Base-by-base conservation (phyloP, 1,284 basidiomycete species). In the Omphalotus olearius region DNA sequence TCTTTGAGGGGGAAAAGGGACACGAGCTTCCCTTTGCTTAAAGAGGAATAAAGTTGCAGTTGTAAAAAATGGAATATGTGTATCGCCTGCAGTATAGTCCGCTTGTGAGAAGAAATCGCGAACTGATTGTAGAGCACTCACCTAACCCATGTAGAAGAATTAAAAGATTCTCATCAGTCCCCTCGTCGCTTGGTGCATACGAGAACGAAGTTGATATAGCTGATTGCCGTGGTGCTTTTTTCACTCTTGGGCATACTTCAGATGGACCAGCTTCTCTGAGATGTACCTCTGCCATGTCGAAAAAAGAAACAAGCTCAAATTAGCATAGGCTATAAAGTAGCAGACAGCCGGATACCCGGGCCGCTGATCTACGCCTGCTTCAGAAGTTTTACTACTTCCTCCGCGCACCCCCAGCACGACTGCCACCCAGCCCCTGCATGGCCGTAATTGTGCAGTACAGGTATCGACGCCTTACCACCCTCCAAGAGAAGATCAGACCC, bases 91-190 rank as follows among this genome's bases (percentile, higher is more conserved):
- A 49, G 13, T 23, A n/a, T 10, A 26, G 37, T 30, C 35, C 4
- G 41, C 4, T 23, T 9, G 11, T 42, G 40, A 30, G 3, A 4
- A 35, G n/a, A 10, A 13, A 45, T 23, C 17, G 25, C 30, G 18
- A 28, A 18, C 25, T 9, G 23, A 47, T 3, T 14, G n/a, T 41
- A 14, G 16, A 33, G 13, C n/a, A 63, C 80, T 56, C 59, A 91
- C 92, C 92, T 28, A 96, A 77, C 0, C 93, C 93, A 58, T 97
- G 93, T 16, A 96, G 74, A 47, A 97, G 75, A 54, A 97, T 78
- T 28, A 97, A 68, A 23, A 96, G 67, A 65, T 96, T 97, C 63
- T 91, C 85, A 60, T 96, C 92, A 13, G 83, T 87, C 23, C 89
- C 90, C 64, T 91, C 88, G 54, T 84, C 79, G 56, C 87, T 88